Base-by-base conservation (phyloP, 139 green algal genomes). In the Eudorina sp. region DNA sequence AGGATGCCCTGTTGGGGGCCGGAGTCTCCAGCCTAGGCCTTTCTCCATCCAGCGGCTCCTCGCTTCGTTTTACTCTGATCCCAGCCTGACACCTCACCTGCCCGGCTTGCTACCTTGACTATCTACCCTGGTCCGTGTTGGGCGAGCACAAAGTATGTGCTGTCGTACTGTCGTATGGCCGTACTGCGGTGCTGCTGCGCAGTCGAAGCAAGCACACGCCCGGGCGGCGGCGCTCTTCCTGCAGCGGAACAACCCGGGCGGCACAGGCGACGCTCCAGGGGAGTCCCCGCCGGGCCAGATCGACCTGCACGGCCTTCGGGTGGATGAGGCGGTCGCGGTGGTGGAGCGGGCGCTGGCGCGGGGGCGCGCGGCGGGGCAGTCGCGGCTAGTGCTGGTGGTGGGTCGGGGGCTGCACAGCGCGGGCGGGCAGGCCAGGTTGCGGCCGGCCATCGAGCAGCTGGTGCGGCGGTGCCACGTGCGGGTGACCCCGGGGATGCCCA, bases 291-390 rank as follows among this genome's bases (percentile, higher is more conserved):
- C 34, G 2, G 53, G 40, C 9, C 31, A 85, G 27, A 25, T 85
- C 0, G 81, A 87, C 62, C 81, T 87, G n/a, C 81, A 87, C 43
- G 81, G 81, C 45, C 64, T 87, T 31, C 29, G 81, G 1, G 81
- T 87, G 21, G 21, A 27, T 19, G 81, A 87, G 60, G 81, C 81
- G 19, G 34, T 79, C 45, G 64, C 43, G 34, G 62, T 13, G n/a
- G 60, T 68, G 62, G 45, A 87, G 81, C 3, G 5, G 31, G 64
- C 43, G 45, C n/a, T 87, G 34, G 43, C 45, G n/a, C 29, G 0
- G 21, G 81, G 55, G 31, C 31, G 46, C 1, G 21, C 43, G 19
- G 19, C 11, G 19, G 60, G 60, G 7, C 64, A 31, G 43, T 2
- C 25, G 19, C 16, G 23, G 34, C 18, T 87, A 64, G 81, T 87